Evolutionary conservation across 768 basidiomycete genomes (phyloP).

Genomic region (Tephrocybe sp.): DNA sequence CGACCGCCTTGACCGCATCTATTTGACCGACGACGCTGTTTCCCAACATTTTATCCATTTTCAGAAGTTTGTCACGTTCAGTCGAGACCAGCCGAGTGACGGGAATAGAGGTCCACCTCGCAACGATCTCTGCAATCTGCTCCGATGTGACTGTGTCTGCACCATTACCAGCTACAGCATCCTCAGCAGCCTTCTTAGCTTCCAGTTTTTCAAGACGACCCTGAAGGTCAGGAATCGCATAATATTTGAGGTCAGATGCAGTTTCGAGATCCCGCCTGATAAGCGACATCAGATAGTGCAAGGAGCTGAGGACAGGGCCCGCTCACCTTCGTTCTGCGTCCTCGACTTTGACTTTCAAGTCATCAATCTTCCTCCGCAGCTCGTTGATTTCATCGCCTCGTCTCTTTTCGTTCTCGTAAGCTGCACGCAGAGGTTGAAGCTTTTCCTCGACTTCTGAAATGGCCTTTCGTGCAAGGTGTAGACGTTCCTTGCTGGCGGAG

Average conservation of each 20-base stretch:
- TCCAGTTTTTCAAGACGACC: constrained; percentile 67
- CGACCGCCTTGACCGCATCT: constrained; percentile 88
- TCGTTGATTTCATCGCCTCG: constrained; percentile 77
- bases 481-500: constrained; percentile 78
- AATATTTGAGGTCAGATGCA: constrained; percentile 87
- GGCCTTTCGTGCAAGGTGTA: constrained; percentile 68
- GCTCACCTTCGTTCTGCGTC: constrained; percentile 85
- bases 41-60: constrained; percentile 82
- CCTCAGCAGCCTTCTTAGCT: constrained; percentile 68
- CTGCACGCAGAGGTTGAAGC: constrained; percentile 76
- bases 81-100: constrained; percentile 84
- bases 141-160: constrained; percentile 79
- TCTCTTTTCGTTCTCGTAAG: constrained; percentile 85
- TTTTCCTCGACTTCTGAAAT: constrained; percentile 85
- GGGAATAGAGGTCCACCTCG: constrained; percentile 90
- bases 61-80: constrained; percentile 84
- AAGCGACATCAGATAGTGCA: constrained; percentile 13
- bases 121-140: constrained; percentile 92
- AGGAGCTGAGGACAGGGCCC: background rate
- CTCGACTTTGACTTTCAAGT: constrained; percentile 87
- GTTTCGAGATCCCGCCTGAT: constrained; percentile 65
- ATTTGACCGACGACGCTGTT: constrained; percentile 84
- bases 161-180: constrained; percentile 54
- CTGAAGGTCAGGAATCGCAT: constrained; percentile 88
- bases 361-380: constrained; percentile 81